Evolutionary conservation across 176 grass and related monocot genomes (phyloP).

Genomic region (Aechmea fasciata): DNA sequence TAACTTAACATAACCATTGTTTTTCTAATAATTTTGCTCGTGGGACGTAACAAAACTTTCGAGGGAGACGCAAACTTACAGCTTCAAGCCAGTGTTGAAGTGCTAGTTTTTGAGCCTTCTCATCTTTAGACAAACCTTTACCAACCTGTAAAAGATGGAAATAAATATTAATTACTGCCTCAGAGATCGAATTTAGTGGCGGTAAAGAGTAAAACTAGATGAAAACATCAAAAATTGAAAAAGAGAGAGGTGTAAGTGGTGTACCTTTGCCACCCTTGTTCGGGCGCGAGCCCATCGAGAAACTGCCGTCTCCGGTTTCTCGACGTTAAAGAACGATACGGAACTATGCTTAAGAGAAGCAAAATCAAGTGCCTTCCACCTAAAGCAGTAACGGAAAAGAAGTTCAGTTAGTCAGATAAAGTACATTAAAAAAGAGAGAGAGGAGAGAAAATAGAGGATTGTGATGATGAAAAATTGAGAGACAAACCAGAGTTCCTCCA

Average conservation of each 20-base stretch:
- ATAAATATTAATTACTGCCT: not conserved
- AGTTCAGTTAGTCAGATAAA: not conserved
- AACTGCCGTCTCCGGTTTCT: conserved; percentile 62
- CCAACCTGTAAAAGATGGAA: conserved; percentile 46
- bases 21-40: not conserved
- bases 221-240: not conserved
- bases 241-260: not conserved
- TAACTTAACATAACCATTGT: no score
- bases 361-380: conserved; percentile 81
- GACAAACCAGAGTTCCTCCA: conserved; percentile 79
- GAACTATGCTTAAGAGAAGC: conserved; percentile 57
- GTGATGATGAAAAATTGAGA: conserved; percentile 2
- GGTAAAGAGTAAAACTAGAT: not conserved
- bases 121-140: conserved; percentile 88
- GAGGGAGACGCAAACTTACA: conserved; percentile 24
- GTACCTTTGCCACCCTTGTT: conserved; percentile 64
- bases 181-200: no score
- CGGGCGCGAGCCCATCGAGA: conserved; percentile 66
- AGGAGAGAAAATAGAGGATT: not conserved
- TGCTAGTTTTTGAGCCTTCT: conserved; percentile 83
- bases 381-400: conserved; percentile 14
- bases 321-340: conserved; percentile 74
- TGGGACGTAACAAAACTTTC: conserved; percentile 7
- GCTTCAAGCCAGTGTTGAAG: conserved; percentile 95
- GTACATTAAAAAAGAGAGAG: not conserved